A percentile compares a stretch with the other conserved stretches of the same genome.
Evolutionary conservation across 768 basidiomycete genomes (phyloP).

Genomic region (Termitomyces sp.): DNA sequence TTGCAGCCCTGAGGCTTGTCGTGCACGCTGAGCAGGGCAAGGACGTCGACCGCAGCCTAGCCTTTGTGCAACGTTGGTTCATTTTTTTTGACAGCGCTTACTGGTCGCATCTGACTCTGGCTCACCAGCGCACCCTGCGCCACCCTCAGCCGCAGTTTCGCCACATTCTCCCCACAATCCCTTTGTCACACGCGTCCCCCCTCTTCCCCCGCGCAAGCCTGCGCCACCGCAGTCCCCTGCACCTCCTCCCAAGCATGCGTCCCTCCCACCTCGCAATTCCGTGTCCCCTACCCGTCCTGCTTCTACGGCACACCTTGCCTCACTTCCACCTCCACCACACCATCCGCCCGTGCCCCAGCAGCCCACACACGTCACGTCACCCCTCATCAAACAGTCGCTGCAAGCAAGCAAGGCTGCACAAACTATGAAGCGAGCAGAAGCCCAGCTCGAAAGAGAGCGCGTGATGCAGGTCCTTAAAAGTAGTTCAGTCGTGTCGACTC

Average conservation of each 20-base stretch:
- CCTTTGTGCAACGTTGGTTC: constrained; percentile 69
- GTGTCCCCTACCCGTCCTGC: constrained; percentile 10
- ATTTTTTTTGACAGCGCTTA: background rate
- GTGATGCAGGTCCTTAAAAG: constrained; percentile 70
- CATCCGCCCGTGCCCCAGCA: constrained; percentile 28
- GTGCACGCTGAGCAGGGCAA: constrained; percentile 57
- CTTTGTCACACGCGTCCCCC: constrained; percentile 34
- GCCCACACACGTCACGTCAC: constrained; percentile 49
- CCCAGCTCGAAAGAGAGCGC: constrained; percentile 61
- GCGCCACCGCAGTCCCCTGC: constrained; percentile 11
- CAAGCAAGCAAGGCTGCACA: constrained; percentile 71
- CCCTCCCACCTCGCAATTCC: constrained; percentile 16
- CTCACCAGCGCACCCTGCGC: constrained; percentile 14
- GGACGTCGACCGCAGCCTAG: constrained; percentile 57
- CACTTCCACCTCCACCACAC: constrained; percentile 8
- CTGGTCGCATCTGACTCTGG: background rate
- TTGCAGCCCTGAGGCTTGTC: constrained; percentile 65
- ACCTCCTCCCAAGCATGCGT: constrained; percentile 34
- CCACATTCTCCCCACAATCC: constrained; percentile 31
- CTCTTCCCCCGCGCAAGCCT: constrained; percentile 49
- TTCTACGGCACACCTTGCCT: background rate
- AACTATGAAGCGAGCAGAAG: constrained; percentile 63
- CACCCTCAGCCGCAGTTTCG: constrained; percentile 8
- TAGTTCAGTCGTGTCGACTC: constrained; percentile 31
- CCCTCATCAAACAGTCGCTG: constrained; percentile 67